A percentile compares a stretch with the other conserved stretches of the same genome.
phyloP scores from a whole-genome alignment of 2,329 filamentous ascomycete genomes.

The Alternaria arbusti region DNA sequence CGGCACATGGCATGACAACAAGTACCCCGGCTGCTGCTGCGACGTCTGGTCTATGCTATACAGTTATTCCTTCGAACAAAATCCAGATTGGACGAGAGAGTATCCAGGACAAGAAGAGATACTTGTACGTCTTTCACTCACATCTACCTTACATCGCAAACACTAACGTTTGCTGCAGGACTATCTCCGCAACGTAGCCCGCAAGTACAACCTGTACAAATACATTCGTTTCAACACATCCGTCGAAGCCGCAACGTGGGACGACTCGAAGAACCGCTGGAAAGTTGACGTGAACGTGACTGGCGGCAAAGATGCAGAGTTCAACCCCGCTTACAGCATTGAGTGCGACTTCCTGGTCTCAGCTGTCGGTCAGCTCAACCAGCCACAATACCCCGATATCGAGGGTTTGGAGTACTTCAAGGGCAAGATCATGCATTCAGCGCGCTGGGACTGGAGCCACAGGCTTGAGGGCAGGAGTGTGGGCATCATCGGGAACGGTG shows the following conservation, averaged over 20 bases:
- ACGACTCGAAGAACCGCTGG: constrained; percentile 61
- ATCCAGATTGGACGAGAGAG: constrained; percentile 63
- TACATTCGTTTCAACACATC: constrained; percentile 65
- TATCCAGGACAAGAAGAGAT: constrained; percentile 69
- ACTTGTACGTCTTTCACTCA: constrained; percentile 44
- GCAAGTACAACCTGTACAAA: constrained; percentile 61
- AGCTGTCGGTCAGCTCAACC: constrained; percentile 65
- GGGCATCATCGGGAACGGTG: constrained; percentile 66
- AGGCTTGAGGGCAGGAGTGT: constrained; percentile 61
- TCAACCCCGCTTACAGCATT: constrained; percentile 59
- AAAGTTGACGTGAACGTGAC: constrained; percentile 56
- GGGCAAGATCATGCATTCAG: constrained; percentile 63
- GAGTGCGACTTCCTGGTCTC: constrained; percentile 63
- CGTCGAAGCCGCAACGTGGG: constrained; percentile 62
- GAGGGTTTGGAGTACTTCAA: constrained; percentile 56
- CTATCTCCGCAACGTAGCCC: constrained; percentile 61
- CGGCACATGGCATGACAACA: constrained; percentile 63
- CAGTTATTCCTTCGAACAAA: constrained; percentile 67
- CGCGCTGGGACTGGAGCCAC: constrained; percentile 67
- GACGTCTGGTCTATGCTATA: constrained; percentile 64
- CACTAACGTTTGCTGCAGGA: constrained; percentile 32
- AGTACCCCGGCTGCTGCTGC: constrained; percentile 63
- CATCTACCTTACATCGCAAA: neutral
- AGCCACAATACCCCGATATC: constrained; percentile 59
- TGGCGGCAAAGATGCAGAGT: constrained; percentile 63